Evolutionary conservation across 2,329 filamentous ascomycete species (phyloP).

Genomic region (Fusarium goolgardi): DNA sequence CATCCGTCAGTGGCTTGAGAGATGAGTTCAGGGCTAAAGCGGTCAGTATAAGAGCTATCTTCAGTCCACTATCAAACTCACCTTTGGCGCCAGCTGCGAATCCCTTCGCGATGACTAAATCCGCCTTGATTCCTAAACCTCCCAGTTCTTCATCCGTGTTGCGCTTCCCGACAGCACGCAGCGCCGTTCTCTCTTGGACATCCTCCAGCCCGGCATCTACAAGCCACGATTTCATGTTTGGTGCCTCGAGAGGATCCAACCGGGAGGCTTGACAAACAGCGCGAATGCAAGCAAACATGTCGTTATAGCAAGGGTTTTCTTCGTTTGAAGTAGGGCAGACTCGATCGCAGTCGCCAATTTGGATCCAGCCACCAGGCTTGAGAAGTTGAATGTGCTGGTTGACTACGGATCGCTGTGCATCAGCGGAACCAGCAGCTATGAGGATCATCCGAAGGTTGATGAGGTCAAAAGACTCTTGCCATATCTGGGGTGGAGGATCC

Average conservation of each 20-base stretch:
- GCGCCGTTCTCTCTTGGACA: background rate
- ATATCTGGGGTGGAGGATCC: background rate
- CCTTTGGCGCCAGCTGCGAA: conserved; percentile 15
- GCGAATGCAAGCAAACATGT: conserved; percentile 13
- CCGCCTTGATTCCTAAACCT: background rate
- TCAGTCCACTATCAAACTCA: background rate
- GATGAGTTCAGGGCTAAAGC: background rate
- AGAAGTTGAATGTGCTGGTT: conserved; percentile 7
- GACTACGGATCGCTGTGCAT: background rate
- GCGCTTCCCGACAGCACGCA: background rate
- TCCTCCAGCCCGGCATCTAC: background rate
- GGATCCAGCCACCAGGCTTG: conserved; percentile 17
- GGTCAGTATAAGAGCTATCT: accelerated
- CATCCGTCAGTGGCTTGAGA: background rate
- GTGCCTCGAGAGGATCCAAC: conserved; percentile 3
- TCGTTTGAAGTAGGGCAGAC: background rate
- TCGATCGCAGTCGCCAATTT: conserved; percentile 19
- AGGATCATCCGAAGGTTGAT: conserved; percentile 22
- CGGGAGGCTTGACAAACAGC: conserved; percentile 6
- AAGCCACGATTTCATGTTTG: conserved; percentile 20
- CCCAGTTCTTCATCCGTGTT: background rate
- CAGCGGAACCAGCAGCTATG: conserved; percentile 4
- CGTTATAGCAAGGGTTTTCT: conserved; percentile 2
- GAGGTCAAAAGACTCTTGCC: conserved; percentile 1
- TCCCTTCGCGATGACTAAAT: conserved; percentile 7